Evolutionary conservation across 1,139 yeast genomes (phyloP).

Genomic region (Nadsonia commutata): DNA sequence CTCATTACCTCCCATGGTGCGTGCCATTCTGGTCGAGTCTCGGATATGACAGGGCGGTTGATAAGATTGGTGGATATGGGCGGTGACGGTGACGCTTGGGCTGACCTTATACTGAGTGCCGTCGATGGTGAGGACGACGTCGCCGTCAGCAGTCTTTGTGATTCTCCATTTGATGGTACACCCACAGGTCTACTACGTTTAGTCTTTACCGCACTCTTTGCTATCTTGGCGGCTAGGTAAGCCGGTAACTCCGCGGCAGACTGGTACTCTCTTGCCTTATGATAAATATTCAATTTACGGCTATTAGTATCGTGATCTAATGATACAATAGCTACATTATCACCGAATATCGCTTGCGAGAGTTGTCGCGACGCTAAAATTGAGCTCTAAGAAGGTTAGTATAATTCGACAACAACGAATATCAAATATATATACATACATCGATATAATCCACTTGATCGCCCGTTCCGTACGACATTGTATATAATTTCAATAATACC

Average conservation of each 20-base stretch:
- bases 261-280: not conserved
- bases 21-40: conserved; percentile 32
- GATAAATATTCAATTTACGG: too few relatives aligned
- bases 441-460: too few relatives aligned
- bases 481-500: too few relatives aligned
- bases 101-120: too few relatives aligned
- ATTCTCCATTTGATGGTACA: not conserved
- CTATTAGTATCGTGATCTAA: too few relatives aligned
- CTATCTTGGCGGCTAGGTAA: conserved; percentile 4
- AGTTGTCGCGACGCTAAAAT: not conserved
- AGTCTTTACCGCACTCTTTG: conserved; percentile 4
- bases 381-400: not conserved
- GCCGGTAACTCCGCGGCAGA: conserved; percentile 3
- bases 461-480: too few relatives aligned
- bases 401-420: not conserved
- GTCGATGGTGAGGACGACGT: not conserved
- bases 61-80: conserved; percentile 2
- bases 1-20: conserved; percentile 58
- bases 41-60: conserved; percentile 2
- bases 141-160: not conserved
- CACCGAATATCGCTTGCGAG: not conserved
- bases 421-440: too few relatives aligned
- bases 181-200: not conserved
- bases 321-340: too few relatives aligned
- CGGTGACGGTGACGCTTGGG: too few relatives aligned